phyloP scores from a whole-genome alignment of 1,139 yeast genomes.

The Insectozyma bohioensis region DNA sequence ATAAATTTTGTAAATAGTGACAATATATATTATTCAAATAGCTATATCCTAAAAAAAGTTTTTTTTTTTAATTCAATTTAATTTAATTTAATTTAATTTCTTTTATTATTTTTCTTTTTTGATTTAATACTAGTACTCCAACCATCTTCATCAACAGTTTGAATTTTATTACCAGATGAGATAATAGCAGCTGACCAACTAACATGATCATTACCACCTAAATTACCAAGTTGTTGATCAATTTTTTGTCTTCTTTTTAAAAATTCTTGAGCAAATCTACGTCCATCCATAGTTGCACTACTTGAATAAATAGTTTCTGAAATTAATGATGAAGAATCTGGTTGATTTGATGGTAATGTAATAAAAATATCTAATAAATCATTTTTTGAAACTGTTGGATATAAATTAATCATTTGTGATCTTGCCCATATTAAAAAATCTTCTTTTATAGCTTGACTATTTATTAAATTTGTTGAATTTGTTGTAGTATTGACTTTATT shows the following conservation, averaged over 20 bases:
- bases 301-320: constrained; percentile 91
- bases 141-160: constrained; percentile 66
- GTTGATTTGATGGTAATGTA: constrained; percentile 65
- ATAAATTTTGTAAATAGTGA: no score
- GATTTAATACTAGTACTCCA: constrained; percentile 59
- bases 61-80: no score
- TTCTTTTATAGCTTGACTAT: constrained; percentile 42
- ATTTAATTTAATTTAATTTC: constrained; percentile 2
- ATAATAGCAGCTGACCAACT: constrained; percentile 68
- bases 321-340: constrained; percentile 80
- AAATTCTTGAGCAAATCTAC: constrained; percentile 90
- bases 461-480: constrained; percentile 25
- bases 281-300: constrained; percentile 91
- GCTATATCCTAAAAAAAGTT: no score
- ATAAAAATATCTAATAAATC: constrained; percentile 80
- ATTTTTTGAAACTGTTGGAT: constrained; percentile 69
- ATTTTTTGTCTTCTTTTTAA: constrained; percentile 72
- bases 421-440: constrained; percentile 89
- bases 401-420: constrained; percentile 66
- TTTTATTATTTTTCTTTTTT: constrained; percentile 47
- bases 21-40: no score
- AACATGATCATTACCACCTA: constrained; percentile 45
- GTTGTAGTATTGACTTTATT: constrained; percentile 32
- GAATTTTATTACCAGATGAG: constrained; percentile 45
- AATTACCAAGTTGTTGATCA: constrained; percentile 51